A percentile compares a stretch with the other conserved stretches of the same genome.
phyloP scores from a whole-genome alignment of 345 rosid species.

The Brassica juncea region DNA sequence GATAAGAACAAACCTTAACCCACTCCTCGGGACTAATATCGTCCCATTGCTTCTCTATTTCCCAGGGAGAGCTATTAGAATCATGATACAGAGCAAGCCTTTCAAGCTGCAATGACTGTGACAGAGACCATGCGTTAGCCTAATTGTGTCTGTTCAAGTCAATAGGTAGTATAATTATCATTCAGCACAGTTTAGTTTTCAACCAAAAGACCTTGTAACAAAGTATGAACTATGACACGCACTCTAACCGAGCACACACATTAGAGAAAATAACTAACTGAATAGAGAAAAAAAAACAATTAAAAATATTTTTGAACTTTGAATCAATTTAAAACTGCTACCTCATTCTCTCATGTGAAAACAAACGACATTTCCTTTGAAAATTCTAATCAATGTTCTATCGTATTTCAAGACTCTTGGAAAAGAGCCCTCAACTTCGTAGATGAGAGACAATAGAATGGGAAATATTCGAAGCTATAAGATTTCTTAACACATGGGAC shows the following conservation, averaged over 20 bases:
- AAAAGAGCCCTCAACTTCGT: slow-evolving; percentile 12
- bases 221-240: slow-evolving; percentile 1
- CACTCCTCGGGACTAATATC: slow-evolving; percentile 86
- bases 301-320: background rate
- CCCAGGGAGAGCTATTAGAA: slow-evolving; percentile 81
- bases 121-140: slow-evolving; percentile 38
- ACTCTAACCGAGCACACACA: slow-evolving; percentile 20
- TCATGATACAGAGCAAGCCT: slow-evolving; percentile 97
- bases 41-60: slow-evolving; percentile 83
- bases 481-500: slow-evolving; percentile 8
- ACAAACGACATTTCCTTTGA: background rate
- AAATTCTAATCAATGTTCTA: slow-evolving; percentile 4
- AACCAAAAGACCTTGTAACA: slow-evolving; percentile 21
- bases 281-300: slow-evolving; percentile 9
- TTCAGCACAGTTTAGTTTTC: slow-evolving; percentile 11
- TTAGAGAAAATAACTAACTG: slow-evolving; percentile 4
- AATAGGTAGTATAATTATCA: slow-evolving; percentile 26
- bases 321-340: slow-evolving; percentile 10
- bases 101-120: slow-evolving; percentile 90
- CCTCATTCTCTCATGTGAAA: slow-evolving; percentile 18
- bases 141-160: slow-evolving; percentile 10
- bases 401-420: slow-evolving; percentile 18
- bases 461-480: background rate
- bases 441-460: slow-evolving; percentile 13
- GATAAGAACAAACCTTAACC: slow-evolving; percentile 73